Base-by-base conservation (phyloP, 2,329 filamentous ascomycete species). In the Periconia sp. region DNA sequence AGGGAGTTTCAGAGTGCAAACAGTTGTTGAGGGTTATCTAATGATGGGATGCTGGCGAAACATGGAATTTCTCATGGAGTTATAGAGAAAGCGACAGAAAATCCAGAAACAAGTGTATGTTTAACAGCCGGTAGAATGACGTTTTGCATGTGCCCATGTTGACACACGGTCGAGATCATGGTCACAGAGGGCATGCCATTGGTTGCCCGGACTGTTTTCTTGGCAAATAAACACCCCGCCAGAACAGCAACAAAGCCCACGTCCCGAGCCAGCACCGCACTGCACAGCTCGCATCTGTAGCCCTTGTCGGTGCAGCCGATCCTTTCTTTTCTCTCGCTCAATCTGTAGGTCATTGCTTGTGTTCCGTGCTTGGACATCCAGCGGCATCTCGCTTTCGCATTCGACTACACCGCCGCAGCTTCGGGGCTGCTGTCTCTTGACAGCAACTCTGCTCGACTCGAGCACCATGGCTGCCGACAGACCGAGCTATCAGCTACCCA, bases 401-500 rank as follows among this genome's bases (percentile, higher is more conserved):
- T 19, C 36, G 36, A 24, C 16, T 26, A 30, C 30, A 10, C 18
- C 34, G 42, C 50, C 30, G 48, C 50, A 21, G 48, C 51, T 59
- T 57, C 40, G 28, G 13, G 35, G 35, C 19, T 24, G 25, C 15
- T 11, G 15, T 32, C 32, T 32, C 24, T 38, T 23, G 11, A 48
- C 40, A 41, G 36, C 29, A 16, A 21, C 18, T 22, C 40, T 19
- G 36, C 19, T 38, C 36, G 11, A 15, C 23, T 30, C 30, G n/a
- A 42, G 21, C 51, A 53, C 34, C 40, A 69, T 69, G 62, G 61
- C 56, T 40, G 47, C 50, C 37, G 57, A 61, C 44, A 45, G 59
- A 41, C 55, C 58, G 30, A 55, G 47, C 50, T 65, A 66, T 48
- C 54, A 69, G 47, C 46, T 73, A 8, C 70, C 71, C 38, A 69